Conservation (phyloP, 2,329 filamentous ascomycete species). For the Onygena corvina region DNA sequence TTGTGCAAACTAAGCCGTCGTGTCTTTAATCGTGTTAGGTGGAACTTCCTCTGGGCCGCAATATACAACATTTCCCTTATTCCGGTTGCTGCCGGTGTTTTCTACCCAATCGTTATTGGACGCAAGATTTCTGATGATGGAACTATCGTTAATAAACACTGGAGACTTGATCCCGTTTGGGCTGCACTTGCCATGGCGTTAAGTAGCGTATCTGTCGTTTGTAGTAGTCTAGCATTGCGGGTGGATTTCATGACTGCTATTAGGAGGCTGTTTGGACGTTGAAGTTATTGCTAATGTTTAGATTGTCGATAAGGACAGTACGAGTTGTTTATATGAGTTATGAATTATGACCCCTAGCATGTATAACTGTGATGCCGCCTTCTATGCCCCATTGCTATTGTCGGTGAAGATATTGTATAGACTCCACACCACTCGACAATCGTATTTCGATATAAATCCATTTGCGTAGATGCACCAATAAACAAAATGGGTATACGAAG, state of each 20-base stretch:
- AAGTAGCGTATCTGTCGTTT: slow-evolving; percentile 79
- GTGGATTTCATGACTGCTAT: slow-evolving; percentile 23
- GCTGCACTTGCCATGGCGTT: slow-evolving; percentile 84
- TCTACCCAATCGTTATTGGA: slow-evolving; percentile 49
- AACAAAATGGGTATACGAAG: no score
- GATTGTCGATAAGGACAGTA: neutral
- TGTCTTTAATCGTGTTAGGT: slow-evolving; percentile 65
- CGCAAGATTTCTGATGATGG: slow-evolving; percentile 25
- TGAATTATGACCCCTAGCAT: no score
- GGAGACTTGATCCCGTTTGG: slow-evolving; percentile 50
- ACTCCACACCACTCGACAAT: no score
- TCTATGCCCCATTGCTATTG: no score
- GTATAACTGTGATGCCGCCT: no score
- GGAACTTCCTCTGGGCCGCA: slow-evolving; percentile 78
- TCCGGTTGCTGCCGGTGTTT: slow-evolving; percentile 66
- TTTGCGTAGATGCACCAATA: no score
- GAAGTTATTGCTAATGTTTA: neutral
- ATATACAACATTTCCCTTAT: slow-evolving; percentile 70
- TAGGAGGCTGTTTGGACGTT: neutral
- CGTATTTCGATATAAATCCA: no score
- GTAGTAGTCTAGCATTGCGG: slow-evolving; percentile 64
- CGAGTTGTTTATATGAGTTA: no score
- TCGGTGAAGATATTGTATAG: no score
- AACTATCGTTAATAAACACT: slow-evolving; percentile 28
- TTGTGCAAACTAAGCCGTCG: slow-evolving; percentile 57